Percentiles rank a stretch among this genome's conserved stretches.
phyloP scores from a whole-genome alignment of 805 yeast species.

The Pichia membranifaciens region DNA sequence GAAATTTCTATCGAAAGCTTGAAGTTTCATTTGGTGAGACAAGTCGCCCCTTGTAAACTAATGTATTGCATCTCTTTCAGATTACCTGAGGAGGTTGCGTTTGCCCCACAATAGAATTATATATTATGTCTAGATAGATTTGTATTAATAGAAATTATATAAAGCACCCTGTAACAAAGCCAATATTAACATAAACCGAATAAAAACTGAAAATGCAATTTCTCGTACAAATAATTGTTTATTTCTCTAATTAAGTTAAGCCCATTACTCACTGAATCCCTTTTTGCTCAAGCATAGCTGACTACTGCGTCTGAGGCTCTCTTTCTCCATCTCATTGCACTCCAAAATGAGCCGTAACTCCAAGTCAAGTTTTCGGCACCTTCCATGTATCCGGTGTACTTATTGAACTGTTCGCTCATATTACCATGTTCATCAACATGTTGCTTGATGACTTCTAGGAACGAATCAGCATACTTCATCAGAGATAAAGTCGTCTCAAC shows the following conservation, averaged over 20 bases:
- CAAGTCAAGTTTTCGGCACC: constrained; percentile 88
- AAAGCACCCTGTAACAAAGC: too few species aligned
- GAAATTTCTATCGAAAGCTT: constrained; percentile 44
- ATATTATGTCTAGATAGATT: too few species aligned
- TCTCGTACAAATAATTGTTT: not conserved
- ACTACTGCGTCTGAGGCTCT: constrained; percentile 28
- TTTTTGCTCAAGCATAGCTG: too few species aligned
- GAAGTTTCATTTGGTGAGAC: constrained; percentile 77
- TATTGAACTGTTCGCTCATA: constrained; percentile 87
- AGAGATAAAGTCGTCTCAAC: constrained; percentile 40
- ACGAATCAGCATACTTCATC: constrained; percentile 60
- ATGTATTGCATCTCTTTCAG: constrained; percentile 86
- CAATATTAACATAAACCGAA: not conserved
- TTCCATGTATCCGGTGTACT: constrained; percentile 72
- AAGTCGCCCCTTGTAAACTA: constrained; percentile 94
- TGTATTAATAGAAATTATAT: too few species aligned
- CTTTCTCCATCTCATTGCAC: constrained; percentile 59
- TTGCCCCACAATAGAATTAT: constrained; percentile 21
- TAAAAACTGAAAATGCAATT: not conserved
- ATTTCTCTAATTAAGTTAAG: not conserved
- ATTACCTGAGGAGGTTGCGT: constrained; percentile 65
- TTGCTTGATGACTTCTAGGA: constrained; percentile 49
- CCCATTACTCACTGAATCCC: not conserved
- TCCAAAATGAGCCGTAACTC: constrained; percentile 79
- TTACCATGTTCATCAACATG: constrained; percentile 63